Percentiles rank a stretch among this genome's conserved stretches.
phyloP scores from a whole-genome alignment of 305 asterid species.

The Striga hermonthica region DNA sequence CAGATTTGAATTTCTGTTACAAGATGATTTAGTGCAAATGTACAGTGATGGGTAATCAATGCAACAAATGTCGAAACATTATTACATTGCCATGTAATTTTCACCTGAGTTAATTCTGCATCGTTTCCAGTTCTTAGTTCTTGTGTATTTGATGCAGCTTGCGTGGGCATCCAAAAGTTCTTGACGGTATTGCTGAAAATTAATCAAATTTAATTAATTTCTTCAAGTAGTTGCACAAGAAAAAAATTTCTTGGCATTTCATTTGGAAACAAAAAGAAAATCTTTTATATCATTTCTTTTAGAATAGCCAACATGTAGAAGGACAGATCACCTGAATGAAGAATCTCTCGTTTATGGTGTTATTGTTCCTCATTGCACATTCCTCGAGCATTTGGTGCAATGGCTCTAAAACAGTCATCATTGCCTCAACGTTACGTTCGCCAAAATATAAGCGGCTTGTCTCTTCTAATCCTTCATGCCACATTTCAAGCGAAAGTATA shows the following conservation, averaged over 20 bases:
- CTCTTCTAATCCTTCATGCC: slow-evolving; percentile 99
- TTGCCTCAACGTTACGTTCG: slow-evolving; percentile 96
- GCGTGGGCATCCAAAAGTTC: slow-evolving; percentile 92
- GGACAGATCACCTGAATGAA: slow-evolving; percentile 76
- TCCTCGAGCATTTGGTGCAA: slow-evolving; percentile 97
- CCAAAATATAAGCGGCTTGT: slow-evolving; percentile 98
- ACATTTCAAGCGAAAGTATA: slow-evolving; percentile 99
- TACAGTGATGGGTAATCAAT: background rate
- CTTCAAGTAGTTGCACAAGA: slow-evolving; percentile 8
- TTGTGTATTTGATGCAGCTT: slow-evolving; percentile 80
- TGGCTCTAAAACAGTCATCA: slow-evolving; percentile 93
- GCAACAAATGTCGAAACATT: slow-evolving; percentile 1
- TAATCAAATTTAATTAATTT: background rate
- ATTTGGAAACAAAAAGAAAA: slow-evolving; percentile 18
- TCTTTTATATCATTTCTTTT: background rate
- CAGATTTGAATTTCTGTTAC: no score
- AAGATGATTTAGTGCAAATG: no score
- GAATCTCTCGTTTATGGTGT: slow-evolving; percentile 85
- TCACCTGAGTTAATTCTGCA: slow-evolving; percentile 96
- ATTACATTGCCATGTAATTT: slow-evolving; percentile 24
- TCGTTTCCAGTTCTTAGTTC: slow-evolving; percentile 77
- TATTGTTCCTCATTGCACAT: slow-evolving; percentile 75
- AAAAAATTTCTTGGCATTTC: background rate
- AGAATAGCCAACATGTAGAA: slow-evolving; percentile 8
- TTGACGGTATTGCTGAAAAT: slow-evolving; percentile 67